These are phyloP conservation scores for Populus deltoides DNA, from an alignment of 345 rosid genomes.

Conservation along the genomic window DNA sequence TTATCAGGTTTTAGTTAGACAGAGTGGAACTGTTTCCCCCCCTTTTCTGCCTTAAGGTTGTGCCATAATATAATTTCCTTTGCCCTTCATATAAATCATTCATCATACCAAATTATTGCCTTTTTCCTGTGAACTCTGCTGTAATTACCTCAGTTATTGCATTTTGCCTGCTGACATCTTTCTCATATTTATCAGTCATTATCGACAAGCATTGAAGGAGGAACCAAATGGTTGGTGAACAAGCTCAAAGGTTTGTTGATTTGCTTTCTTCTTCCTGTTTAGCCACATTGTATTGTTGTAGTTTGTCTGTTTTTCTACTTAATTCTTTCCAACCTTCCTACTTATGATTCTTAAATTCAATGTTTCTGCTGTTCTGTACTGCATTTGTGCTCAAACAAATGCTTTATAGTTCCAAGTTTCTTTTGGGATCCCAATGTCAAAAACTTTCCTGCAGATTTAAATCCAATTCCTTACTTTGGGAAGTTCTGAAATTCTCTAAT, in stretches of 20 bases:
- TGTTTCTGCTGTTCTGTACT: neutral
- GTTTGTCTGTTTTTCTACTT: neutral
- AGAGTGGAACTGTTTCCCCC: neutral
- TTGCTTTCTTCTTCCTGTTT: conserved; percentile 9
- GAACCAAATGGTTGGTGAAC: conserved; percentile 90
- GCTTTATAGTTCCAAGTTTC: neutral
- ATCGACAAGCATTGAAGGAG: conserved; percentile 80
- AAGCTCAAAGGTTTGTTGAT: conserved; percentile 70
- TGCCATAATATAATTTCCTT: neutral
- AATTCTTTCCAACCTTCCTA: neutral
- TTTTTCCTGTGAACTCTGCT: neutral
- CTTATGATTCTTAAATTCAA: neutral
- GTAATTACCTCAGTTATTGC: neutral
- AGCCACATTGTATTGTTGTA: neutral
- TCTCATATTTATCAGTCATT: conserved; percentile 47
- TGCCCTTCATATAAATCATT: neutral
- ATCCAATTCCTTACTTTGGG: neutral
- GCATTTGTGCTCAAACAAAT: neutral
- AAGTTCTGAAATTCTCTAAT: neutral
- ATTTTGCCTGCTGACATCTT: conserved; percentile 5
- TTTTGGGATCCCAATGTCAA: neutral
- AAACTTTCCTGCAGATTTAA: neutral
- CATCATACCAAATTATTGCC: neutral
- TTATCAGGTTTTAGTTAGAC: neutral
- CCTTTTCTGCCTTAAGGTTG: neutral